Evolutionary conservation across 192 early-diverging fungal species (phyloP), one percentile per base, ranked within the genome.

Genomic region (Allomyces macrogynus): DNA sequence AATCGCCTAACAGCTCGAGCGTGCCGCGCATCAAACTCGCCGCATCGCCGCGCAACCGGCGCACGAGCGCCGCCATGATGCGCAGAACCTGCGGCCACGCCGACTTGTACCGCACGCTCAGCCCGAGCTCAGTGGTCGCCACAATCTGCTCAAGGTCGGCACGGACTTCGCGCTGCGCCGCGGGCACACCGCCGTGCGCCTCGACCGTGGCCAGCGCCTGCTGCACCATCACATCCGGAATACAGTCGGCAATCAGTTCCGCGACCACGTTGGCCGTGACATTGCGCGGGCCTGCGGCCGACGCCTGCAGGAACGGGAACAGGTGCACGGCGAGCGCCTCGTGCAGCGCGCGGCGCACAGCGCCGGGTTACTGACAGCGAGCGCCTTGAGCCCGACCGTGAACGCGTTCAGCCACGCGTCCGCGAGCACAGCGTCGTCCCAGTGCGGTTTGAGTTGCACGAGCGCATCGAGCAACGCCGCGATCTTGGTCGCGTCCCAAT

Each of bases 11-110:
- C 23, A 83, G 73, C 16, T 71, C 68, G 16, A 91, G 68, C 64
- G 84, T 72, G 10, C 66, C 73, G 24, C 82, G 76, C 70, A 90
- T 74, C 26, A 83, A 64, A 18, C 77, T 78, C 61, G 85, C 79
- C 12, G 82, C 75, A 49, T 68, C 67, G 42, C 72, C 74, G 60
- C 84, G 85, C 10, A 97, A 72, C n/a, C 85, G 76, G 69, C 84
- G 78, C 70, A 93, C 88, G 24, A 92, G 71, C 32, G 87, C 76
- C 61, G 86, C 89, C 57, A 85, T 69, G 18, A 95, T 76, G 25
- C 76, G 66, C 61, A 95, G 79, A 16, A 97, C 77, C n/a, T 82
- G 77, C n/a, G 81, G 76, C 90, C 93, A 94, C 7, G 90, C 79
- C 63, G 86, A 79, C 64, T 87, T 80, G 77, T 82, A 93, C 61